phyloP scores from a whole-genome alignment of 2,329 filamentous ascomycete genomes.

The Sporothrix humicola region DNA sequence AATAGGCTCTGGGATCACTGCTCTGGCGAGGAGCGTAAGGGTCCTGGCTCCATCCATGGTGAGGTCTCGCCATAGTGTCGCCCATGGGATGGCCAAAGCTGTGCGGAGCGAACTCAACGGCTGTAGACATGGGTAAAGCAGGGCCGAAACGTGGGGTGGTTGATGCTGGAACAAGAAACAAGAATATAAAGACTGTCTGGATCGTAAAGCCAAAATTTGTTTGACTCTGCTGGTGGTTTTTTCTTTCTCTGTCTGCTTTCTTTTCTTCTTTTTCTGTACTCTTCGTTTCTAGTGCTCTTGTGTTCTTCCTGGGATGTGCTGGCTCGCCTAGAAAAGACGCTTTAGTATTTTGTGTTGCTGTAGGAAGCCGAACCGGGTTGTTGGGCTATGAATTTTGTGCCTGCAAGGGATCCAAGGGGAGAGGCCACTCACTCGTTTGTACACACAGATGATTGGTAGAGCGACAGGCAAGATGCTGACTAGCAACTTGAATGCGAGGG shows the following conservation, averaged over 20 bases:
- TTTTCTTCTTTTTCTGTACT: not conserved
- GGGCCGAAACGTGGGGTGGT: not conserved
- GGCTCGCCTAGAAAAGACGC: conserved; percentile 12
- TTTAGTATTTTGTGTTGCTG: conserved; percentile 34
- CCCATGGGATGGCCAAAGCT: conserved; percentile 44
- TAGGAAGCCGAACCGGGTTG: conserved; percentile 34
- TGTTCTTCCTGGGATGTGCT: not conserved
- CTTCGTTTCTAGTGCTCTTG: not conserved
- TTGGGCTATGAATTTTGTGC: conserved; percentile 29
- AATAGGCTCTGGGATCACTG: conserved; percentile 35
- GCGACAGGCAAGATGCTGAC: not conserved
- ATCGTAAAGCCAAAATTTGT: no score
- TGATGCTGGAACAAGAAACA: not conserved
- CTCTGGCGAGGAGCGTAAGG: conserved; percentile 42
- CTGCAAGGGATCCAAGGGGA: conserved; percentile 1
- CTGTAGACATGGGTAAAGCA: conserved; percentile 45
- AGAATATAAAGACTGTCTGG: not conserved
- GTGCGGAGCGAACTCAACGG: conserved; percentile 43
- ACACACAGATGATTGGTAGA: conserved; percentile 18
- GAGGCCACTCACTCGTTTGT: conserved; percentile 30
- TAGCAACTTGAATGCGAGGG: conserved; percentile 10
- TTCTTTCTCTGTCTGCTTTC: not conserved
- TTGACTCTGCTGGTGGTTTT: not conserved
- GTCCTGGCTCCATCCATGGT: conserved; percentile 44
- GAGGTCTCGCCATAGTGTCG: conserved; percentile 48